Conservation (phyloP, 2,329 filamentous ascomycete genomes). For the Dendrostoma leiphaemia region DNA sequence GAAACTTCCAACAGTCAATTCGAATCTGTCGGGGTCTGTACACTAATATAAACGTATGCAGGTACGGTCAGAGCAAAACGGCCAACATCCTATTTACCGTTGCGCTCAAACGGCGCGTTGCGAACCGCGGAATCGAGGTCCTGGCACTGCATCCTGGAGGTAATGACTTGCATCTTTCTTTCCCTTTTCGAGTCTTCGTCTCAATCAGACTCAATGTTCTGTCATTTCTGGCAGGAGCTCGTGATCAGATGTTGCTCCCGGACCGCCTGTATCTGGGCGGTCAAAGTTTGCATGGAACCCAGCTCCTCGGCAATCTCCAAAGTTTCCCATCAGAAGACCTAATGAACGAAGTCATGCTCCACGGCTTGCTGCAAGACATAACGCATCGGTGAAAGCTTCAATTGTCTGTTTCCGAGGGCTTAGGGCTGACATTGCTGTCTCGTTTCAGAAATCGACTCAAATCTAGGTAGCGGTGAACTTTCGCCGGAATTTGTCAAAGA, state of each 20-base stretch:
- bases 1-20: too few species aligned
- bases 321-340: too few species aligned
- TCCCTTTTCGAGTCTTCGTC: background rate
- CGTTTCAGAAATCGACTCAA: slow-evolving; percentile 17
- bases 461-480: background rate
- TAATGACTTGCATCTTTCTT: too few species aligned
- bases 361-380: too few species aligned
- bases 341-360: too few species aligned
- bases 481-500: slow-evolving; percentile 12
- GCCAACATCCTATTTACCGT: slow-evolving; percentile 42
- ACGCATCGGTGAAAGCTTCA: too few species aligned
- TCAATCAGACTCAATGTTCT: too few species aligned
- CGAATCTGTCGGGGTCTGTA: too few species aligned
- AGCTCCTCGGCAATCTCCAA: too few species aligned
- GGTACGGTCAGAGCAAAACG: slow-evolving; percentile 46
- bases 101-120: background rate
- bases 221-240: slow-evolving; percentile 9
- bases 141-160: slow-evolving; percentile 23
- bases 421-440: slow-evolving; percentile 10
- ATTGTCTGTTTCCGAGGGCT: slow-evolving; percentile 4
- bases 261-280: background rate
- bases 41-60: too few species aligned
- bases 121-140: slow-evolving; percentile 15
- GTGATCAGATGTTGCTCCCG: background rate
- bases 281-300: too few species aligned